phyloP scores from a whole-genome alignment of 345 rosid species.

The Eucalyptus tenuipes region DNA sequence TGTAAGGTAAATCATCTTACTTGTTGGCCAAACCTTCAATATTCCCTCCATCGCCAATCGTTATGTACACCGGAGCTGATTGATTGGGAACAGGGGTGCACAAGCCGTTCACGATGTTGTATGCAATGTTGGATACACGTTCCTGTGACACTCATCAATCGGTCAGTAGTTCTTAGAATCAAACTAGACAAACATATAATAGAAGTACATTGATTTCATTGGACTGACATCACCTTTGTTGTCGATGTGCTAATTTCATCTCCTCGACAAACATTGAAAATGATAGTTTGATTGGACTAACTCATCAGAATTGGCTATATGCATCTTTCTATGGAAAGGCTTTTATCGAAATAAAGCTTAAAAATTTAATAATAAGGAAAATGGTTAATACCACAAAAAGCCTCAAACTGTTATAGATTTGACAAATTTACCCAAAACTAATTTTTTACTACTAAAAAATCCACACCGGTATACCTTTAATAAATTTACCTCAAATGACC shows the following conservation, averaged over 20 bases:
- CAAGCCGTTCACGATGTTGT: constrained; percentile 40
- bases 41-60: constrained; percentile 86
- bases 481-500: no score
- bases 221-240: background rate
- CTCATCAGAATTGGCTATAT: background rate
- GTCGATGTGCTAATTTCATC: background rate
- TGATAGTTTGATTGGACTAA: background rate
- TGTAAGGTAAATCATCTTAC: constrained; percentile 14
- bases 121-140: constrained; percentile 69
- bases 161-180: background rate
- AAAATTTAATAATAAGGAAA: background rate
- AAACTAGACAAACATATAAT: background rate
- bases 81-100: constrained; percentile 52
- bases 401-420: no score
- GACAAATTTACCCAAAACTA: no score
- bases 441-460: no score
- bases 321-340: background rate
- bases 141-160: constrained; percentile 19
- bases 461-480: no score
- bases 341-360: background rate
- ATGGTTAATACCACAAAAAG: no score
- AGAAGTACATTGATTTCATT: background rate
- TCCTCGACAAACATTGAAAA: background rate
- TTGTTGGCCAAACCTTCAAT: constrained; percentile 64
- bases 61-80: constrained; percentile 74